Base-by-base conservation (phyloP, 306 rosid genomes). In the Quercus alba region DNA sequence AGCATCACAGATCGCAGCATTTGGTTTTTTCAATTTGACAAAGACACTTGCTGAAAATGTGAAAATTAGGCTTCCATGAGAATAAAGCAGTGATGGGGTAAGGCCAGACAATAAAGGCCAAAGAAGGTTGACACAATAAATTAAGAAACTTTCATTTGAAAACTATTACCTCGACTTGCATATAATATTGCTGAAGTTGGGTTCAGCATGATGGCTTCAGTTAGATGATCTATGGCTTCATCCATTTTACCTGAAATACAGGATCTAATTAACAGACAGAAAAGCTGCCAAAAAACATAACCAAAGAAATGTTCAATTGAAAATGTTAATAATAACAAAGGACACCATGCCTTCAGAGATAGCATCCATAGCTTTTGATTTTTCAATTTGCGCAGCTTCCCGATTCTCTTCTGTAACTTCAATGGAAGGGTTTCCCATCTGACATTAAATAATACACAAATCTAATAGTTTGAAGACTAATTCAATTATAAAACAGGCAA, bases 1-100 rank as follows among this genome's bases (percentile, higher is more conserved):
- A 76, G 97, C 92, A 86, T 94, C 98, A 63, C 88, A 84, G 35
- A 91, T 90, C 12, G 98, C 98, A 74, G 97, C 95, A 82, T 88
- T 94, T 59, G 98, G 95, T 78, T 90, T 94, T 79, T 91, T 91
- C 86, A 88, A 51, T 70, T 88, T 90, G 61, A 90, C 74, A 85
- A 87, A 89, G 72, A 87, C 81, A 80, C 85, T 85, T 77, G 92
- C 98, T 93, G 93, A 81, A 81, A 87, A 73, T 74, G 81, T 80
- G 77, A 81, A 77, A 67, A 59, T 56, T 19, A 68, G 67, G 80
- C 56, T 81, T 56, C 57, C n/a, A 56, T 58, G 51, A 26, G 56
- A 83, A 72, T 64, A 77, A 76, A 23, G 56, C 72, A 74, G 63
- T 11, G 23, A 19, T 23, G 54, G 55, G 31, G 15, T 51, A 64